Evolutionary conservation across 116 monocot species (phyloP).

Genomic region (Iris pallida): DNA sequence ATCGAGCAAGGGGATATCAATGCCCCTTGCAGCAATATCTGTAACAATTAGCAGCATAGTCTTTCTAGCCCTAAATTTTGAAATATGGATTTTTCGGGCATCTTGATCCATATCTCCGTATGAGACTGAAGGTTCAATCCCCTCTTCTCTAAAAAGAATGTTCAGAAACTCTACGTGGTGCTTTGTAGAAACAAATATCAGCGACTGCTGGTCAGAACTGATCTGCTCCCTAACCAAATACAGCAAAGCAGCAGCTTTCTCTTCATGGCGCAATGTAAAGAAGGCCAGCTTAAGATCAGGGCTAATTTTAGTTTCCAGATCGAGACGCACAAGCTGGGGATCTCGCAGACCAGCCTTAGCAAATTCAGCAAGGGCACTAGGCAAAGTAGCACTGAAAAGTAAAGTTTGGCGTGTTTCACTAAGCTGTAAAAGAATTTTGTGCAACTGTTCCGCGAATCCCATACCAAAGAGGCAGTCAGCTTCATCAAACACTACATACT

Average conservation of each 20-base stretch:
- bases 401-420: slow-evolving; percentile 86
- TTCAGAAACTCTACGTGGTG: slow-evolving; percentile 89
- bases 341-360: slow-evolving; percentile 91
- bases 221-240: slow-evolving; percentile 80
- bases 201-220: slow-evolving; percentile 67
- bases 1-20: slow-evolving; percentile 94
- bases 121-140: slow-evolving; percentile 59
- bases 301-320: slow-evolving; percentile 80
- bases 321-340: slow-evolving; percentile 73
- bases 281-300: slow-evolving; percentile 74
- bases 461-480: slow-evolving; percentile 83
- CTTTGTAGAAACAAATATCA: slow-evolving; percentile 92
- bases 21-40: slow-evolving; percentile 88
- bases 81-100: slow-evolving; percentile 78
- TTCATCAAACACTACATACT: slow-evolving; percentile 98
- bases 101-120: slow-evolving; percentile 99
- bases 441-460: slow-evolving; percentile 91
- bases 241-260: slow-evolving; percentile 75
- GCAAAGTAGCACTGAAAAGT: slow-evolving; percentile 90
- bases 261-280: slow-evolving; percentile 79
- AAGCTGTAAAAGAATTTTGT: slow-evolving; percentile 61
- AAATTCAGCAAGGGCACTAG: slow-evolving; percentile 87
- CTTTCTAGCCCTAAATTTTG: slow-evolving; percentile 78
- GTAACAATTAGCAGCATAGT: slow-evolving; percentile 93
- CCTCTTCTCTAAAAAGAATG: slow-evolving; percentile 81